A percentile compares a stretch with the other conserved stretches of the same genome.
Conservation (phyloP, 2,329 filamentous ascomycete species). For the Xylaria sp. region DNA sequence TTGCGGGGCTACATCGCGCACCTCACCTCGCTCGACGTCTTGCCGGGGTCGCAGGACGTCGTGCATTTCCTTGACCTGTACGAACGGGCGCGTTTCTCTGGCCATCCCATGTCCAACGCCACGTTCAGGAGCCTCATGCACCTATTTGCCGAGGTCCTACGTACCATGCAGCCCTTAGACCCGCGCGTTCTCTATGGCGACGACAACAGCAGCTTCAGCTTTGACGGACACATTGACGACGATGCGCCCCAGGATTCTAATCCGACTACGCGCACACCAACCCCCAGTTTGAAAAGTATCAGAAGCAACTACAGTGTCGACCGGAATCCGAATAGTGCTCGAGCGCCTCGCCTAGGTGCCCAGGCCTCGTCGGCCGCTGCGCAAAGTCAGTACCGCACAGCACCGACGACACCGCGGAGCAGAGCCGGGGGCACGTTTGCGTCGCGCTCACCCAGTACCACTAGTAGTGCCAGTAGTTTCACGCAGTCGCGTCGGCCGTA, state of each 20-base stretch:
- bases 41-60: slow-evolving; percentile 54
- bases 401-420: slow-evolving; percentile 65
- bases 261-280: slow-evolving; percentile 52
- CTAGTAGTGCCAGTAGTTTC: slow-evolving; percentile 47
- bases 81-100: slow-evolving; percentile 86
- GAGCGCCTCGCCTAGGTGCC: slow-evolving; percentile 47
- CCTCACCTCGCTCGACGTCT: slow-evolving; percentile 73
- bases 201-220: slow-evolving; percentile 41
- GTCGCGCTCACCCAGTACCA: slow-evolving; percentile 49
- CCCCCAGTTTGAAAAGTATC: slow-evolving; percentile 28
- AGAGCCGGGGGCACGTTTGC: slow-evolving; percentile 50
- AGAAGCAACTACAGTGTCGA: slow-evolving; percentile 42
- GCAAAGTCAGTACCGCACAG: slow-evolving; percentile 61
- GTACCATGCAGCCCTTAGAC: slow-evolving; percentile 76
- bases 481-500: slow-evolving; percentile 58
- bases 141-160: slow-evolving; percentile 82
- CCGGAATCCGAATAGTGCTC: slow-evolving; percentile 40
- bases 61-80: slow-evolving; percentile 79
- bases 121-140: slow-evolving; percentile 85
- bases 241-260: slow-evolving; percentile 58
- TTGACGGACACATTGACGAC: slow-evolving; percentile 50
- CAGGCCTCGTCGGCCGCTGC: slow-evolving; percentile 58
- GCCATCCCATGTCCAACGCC: slow-evolving; percentile 71
- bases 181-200: slow-evolving; percentile 59
- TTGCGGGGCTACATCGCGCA: slow-evolving; percentile 82